Evolutionary conservation across 2,329 filamentous ascomycete genomes (phyloP).

Genomic region (Pestalotiopsis fici): DNA sequence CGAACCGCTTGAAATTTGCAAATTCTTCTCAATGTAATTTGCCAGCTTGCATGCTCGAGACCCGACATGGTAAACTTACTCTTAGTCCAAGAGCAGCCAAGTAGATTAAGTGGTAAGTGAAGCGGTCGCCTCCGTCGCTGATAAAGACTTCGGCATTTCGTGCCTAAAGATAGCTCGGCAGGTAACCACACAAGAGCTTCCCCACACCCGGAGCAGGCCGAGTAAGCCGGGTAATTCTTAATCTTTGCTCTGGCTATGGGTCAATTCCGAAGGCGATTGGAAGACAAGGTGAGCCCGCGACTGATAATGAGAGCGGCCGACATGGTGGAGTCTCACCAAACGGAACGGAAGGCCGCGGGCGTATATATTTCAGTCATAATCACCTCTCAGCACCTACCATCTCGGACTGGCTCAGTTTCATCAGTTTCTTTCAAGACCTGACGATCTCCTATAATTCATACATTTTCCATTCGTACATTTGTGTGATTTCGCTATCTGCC

Average conservation of each 20-base stretch:
- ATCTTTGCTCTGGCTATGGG: neutral
- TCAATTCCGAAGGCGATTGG: neutral
- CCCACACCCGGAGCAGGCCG: constrained; percentile 7
- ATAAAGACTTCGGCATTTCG: neutral
- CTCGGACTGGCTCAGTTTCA: neutral
- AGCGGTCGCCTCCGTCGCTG: constrained; percentile 2
- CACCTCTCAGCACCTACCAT: neutral
- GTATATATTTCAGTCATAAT: neutral
- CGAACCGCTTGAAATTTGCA: too few species aligned
- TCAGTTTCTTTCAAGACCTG: neutral
- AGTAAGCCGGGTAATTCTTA: neutral
- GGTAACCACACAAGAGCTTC: neutral
- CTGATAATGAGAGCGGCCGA: neutral
- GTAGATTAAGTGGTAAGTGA: neutral
- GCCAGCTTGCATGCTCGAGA: neutral
- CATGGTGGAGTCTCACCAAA: neutral
- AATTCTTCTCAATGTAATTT: too few species aligned
- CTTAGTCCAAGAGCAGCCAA: neutral
- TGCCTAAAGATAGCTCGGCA: neutral
- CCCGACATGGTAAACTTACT: neutral
- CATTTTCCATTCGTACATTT: neutral
- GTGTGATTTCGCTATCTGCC: neutral
- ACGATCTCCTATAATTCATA: neutral
- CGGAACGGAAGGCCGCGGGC: neutral
- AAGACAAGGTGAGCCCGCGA: neutral